Evolutionary conservation across 805 yeast genomes (phyloP).

Genomic region (Saccharomycopsis synnaedendra): DNA sequence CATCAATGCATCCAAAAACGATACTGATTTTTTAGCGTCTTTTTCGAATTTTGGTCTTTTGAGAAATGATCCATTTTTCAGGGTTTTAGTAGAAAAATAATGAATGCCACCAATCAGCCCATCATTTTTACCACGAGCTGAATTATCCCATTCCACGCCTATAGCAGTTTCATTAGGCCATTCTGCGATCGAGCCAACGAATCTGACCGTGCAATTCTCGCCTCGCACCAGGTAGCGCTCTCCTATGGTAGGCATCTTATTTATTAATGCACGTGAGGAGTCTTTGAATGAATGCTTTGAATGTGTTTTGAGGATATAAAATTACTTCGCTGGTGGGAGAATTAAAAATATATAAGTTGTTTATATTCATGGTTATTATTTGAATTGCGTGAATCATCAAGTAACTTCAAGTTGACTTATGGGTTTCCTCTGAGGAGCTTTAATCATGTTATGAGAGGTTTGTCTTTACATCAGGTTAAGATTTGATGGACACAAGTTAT

Average conservation of each 20-base stretch:
- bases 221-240: constrained; percentile 27
- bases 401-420: too few relatives aligned
- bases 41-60: constrained; percentile 32
- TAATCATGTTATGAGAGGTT: too few relatives aligned
- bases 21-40: constrained; percentile 16
- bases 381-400: too few relatives aligned
- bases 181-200: constrained; percentile 43
- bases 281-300: too few relatives aligned
- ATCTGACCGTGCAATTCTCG: constrained; percentile 52
- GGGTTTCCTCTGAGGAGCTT: too few relatives aligned
- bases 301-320: too few relatives aligned
- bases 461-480: too few relatives aligned
- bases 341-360: not conserved
- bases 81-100: constrained; percentile 39
- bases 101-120: constrained; percentile 43
- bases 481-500: too few relatives aligned
- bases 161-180: constrained; percentile 51
- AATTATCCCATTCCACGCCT: constrained; percentile 85
- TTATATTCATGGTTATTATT: too few relatives aligned
- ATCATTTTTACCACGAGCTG: constrained; percentile 55
- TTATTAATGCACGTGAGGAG: not conserved
- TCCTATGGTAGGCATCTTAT: not conserved
- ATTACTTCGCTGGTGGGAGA: not conserved
- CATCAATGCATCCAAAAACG: constrained; percentile 36
- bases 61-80: constrained; percentile 51